Evolutionary conservation across 2,329 filamentous ascomycete species (phyloP), one percentile per base, ranked within the genome.

Genomic region (Escovopsis sp.): DNA sequence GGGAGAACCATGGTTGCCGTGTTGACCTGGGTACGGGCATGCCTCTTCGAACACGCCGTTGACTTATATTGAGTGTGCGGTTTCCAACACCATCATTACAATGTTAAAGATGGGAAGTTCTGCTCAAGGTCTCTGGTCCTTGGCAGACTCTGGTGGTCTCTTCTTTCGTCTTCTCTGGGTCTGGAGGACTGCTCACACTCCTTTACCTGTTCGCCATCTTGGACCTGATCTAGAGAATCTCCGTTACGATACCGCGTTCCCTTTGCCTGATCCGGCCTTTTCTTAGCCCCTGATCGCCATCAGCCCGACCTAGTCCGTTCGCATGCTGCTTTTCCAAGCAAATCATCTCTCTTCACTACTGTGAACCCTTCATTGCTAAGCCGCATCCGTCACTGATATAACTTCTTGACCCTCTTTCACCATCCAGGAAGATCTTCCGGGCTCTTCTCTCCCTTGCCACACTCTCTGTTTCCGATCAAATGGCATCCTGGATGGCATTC

Each of bases 401-500:
- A 32, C 39, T 38, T 41, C 38, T 36, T 38, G 44, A 38, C 28
- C 11, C 28, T 32, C 28, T 32, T 32, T 32, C 8, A 9, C 28
- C 28, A 32, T 11, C 28, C 11, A 23, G 43, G 39, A 19, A 36
- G 40, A 45, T 38, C 35, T 26, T 28, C 39, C 19, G 32, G 40
- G 35, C 36, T 33, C 18, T 35, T 36, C 32, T n/a, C 35, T 39
- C 35, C 39, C 26, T 18, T 35, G 32, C 42, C 32, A 42, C 28
- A 32, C 11, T 32, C 28, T 32, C 28, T 32, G 28, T 11, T 32
- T 32, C 11, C 28, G 28, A 32, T 32, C 28, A 32, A 44, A 63
- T 63, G 60, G 56, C 59, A 38, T 63, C 54, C 34, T 63, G 59
- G 60, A 55, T 58, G 23, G 45, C 60, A 36, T 56, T 55, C n/a